Conservation (phyloP, 129 eudicot genomes). For the Sambucus nigra region DNA sequence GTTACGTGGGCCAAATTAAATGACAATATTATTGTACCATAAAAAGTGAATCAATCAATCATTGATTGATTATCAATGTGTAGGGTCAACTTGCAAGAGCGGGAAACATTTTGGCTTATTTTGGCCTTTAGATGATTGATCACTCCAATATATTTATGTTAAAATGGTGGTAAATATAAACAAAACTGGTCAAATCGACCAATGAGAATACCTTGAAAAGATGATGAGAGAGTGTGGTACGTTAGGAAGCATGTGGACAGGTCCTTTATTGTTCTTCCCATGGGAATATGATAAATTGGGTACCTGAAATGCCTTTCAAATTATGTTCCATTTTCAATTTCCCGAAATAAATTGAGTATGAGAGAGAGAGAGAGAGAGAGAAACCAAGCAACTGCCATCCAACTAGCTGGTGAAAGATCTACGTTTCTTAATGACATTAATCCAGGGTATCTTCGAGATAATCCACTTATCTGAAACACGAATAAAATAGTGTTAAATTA, state of each 20-base stretch:
- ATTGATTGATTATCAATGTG: too few species aligned
- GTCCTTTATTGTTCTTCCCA: constrained; percentile 74
- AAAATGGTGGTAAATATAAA: too few species aligned
- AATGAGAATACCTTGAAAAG: constrained; percentile 60
- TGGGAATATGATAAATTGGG: constrained; percentile 91
- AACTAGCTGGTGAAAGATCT: constrained; percentile 72
- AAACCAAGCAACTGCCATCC: constrained; percentile 84
- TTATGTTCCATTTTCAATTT: background rate
- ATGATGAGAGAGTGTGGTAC: constrained; percentile 86
- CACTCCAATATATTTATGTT: too few species aligned
- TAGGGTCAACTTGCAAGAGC: too few species aligned
- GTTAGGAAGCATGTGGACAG: constrained; percentile 84
- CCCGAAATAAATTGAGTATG: background rate
- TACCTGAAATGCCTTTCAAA: constrained; percentile 35
- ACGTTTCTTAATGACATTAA: constrained; percentile 68
- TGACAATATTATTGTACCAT: too few species aligned
- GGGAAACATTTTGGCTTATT: too few species aligned
- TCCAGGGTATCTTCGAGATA: constrained; percentile 58
- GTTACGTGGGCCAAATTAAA: too few species aligned
- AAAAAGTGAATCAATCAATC: too few species aligned
- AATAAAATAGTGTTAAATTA: constrained; percentile 1
- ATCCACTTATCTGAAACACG: constrained; percentile 36
- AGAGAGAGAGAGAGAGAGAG: background rate
- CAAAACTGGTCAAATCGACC: background rate
- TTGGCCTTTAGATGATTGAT: too few species aligned